Evolutionary conservation across 768 basidiomycete genomes (phyloP), one percentile per base, ranked within the genome.

Genomic region (Psilocybe tampanensis): DNA sequence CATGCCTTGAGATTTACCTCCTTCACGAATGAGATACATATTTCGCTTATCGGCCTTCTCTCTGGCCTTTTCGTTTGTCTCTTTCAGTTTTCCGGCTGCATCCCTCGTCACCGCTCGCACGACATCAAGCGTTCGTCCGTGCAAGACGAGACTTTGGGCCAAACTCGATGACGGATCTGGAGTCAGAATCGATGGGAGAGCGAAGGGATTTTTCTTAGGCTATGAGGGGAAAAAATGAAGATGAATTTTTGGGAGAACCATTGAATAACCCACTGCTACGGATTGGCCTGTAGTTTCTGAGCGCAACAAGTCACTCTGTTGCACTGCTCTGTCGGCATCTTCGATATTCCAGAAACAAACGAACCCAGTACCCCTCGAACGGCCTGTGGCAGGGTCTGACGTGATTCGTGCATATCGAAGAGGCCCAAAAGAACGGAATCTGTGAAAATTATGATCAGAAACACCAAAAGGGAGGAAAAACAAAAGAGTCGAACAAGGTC

Each of bases 321-420:
- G 79, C 21, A 98, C 80, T 8, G 86, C 94, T 58, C 86, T 86
- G 66, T 95, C 88, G 15, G 95, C 95, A 60, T 95, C 90, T 60
- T 86, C 90, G 58, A 82, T 86, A 55, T 95, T 93, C 95, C 96
- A 98, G 74, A 96, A 98, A 70, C 95, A 98, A 2, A 89, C 94
- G 68, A 99, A 99, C 2, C 95, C 97, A 6, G 95, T 96, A 22
- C 97, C 97, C 44, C 94, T 82, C 21, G 96, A 94, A 44, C 95
- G 88, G 17, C 89, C 92, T 1, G 89, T 94, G 1, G 79, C 84
- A 7, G 76, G 79, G 63, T 98, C 97, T 72, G 94, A 76, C 0
- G 95, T 90, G 50, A 98, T 91, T 19, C 93, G 86, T 3, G 92
- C 95, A 69, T 98, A 99, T 21, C 95, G 90, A 17, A 99, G 77